Conservation (phyloP, 2,329 filamentous ascomycete genomes). For the Calonectria leucothoes region DNA sequence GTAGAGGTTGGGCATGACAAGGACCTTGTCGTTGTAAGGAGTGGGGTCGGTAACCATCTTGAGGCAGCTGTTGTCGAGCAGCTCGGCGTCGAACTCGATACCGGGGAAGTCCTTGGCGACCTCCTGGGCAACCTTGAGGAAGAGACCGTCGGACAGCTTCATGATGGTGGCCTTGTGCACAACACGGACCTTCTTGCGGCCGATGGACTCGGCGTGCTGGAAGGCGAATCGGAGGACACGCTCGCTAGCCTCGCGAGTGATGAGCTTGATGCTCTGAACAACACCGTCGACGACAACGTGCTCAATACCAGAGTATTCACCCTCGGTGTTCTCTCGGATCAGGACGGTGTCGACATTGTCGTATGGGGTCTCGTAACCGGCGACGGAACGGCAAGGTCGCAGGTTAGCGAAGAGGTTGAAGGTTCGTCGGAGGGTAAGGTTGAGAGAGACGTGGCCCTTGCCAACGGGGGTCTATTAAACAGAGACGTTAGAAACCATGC, state of each 20-base stretch:
- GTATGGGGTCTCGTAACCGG: slow-evolving; percentile 98
- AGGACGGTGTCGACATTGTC: slow-evolving; percentile 96
- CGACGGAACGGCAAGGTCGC: slow-evolving; percentile 95
- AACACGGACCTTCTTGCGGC: slow-evolving; percentile 95
- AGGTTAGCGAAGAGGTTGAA: slow-evolving; percentile 99
- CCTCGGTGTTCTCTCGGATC: slow-evolving; percentile 99
- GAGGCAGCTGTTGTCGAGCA: slow-evolving; percentile 98
- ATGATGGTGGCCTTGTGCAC: slow-evolving; percentile 99
- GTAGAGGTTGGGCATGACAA: slow-evolving; percentile 98
- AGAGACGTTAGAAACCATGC: slow-evolving; percentile 24
- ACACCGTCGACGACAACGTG: slow-evolving; percentile 98
- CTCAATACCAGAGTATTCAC: slow-evolving; percentile 99
- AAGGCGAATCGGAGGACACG: slow-evolving; percentile 97
- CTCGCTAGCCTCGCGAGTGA: slow-evolving; percentile 94
- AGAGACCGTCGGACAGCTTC: slow-evolving; percentile 99
- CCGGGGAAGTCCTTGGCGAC: slow-evolving; percentile 95
- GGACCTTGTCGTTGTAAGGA: slow-evolving; percentile 99
- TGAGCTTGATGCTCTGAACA: slow-evolving; percentile 99
- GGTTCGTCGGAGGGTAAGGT: slow-evolving; percentile 96
- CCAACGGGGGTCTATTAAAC: slow-evolving; percentile 83
- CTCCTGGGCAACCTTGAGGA: slow-evolving; percentile 87
- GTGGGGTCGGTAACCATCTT: slow-evolving; percentile 98
- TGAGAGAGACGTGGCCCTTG: slow-evolving; percentile 99
- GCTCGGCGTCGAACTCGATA: slow-evolving; percentile 96
- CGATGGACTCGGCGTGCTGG: slow-evolving; percentile 94